phyloP scores from a whole-genome alignment of 768 basidiomycete species.

The Amanita pseudoporphyria region DNA sequence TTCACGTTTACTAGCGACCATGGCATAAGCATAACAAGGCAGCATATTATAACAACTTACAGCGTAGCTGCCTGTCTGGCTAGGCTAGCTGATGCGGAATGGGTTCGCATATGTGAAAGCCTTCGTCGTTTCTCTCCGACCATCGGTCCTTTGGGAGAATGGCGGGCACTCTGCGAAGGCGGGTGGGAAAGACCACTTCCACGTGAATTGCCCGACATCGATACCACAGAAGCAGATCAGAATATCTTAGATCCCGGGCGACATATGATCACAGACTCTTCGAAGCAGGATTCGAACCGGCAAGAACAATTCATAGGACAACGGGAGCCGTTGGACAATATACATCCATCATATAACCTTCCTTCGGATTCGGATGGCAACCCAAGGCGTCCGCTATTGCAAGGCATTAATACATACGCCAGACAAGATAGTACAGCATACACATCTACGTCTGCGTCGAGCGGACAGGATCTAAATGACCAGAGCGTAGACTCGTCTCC shows the following conservation, averaged over 20 bases:
- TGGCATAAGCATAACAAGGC: conserved; percentile 47
- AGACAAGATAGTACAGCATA: not conserved
- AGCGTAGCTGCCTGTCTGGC: conserved; percentile 56
- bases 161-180: conserved; percentile 67
- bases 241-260: not conserved
- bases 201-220: conserved; percentile 28
- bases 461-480: not conserved
- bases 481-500: conserved; percentile 16
- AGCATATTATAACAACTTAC: conserved; percentile 48
- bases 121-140: conserved; percentile 57
- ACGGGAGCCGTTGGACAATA: not conserved
- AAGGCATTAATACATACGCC: not conserved
- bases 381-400: not conserved
- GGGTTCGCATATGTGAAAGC: conserved; percentile 63
- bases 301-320: not conserved
- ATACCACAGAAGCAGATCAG: conserved; percentile 7
- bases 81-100: conserved; percentile 72
- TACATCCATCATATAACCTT: too few species aligned
- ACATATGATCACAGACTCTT: not conserved
- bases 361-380: not conserved
- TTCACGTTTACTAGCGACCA: conserved; percentile 45
- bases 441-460: not conserved
- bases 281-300: not conserved
- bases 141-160: conserved; percentile 65
- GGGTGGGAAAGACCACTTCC: conserved; percentile 53